Evolutionary conservation across 768 basidiomycete species (phyloP), one percentile per base, ranked within the genome.

Genomic region (Termitomyces sp.): DNA sequence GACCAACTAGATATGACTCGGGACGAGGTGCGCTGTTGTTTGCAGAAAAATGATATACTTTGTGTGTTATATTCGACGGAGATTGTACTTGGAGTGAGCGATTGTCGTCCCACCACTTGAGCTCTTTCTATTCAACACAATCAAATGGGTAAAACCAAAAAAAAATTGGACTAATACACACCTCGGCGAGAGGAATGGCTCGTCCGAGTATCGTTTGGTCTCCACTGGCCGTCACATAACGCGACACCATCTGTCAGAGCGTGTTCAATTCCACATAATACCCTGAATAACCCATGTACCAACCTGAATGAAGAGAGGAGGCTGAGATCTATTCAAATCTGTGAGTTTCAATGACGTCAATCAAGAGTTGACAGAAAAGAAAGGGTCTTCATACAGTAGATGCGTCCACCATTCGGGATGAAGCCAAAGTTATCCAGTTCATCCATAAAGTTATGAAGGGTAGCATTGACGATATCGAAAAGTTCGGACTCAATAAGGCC

Each of bases 361-460:
- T 18, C 27, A 31, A 61, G 37, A 54, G 49, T 34, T n/a, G 9
- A 46, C 20, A 42, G 7, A 1, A 52, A 27, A 11, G 44, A 24
- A 27, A 66, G 3, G 24, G 58, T 42, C 15, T 22, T 57, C 72
- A 51, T 65, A 88, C 88, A 97, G 67, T 97, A 97, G 53, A 90
- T 93, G 11, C 94, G 81, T 4, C 93, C 95, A 7, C 95, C 95
- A 66, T 97, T 98, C 1, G 95, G 95, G 61, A 98, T 88, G 75
- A 97, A 98, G 0, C 95, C 95, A 65, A 91, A 84, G 24, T 69
- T 68, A 42, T 89, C 84, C 47, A 98, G 76, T 68, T 96, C 88
- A 66, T 98, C 95, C 93, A 97, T 95, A 68, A 98, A 97, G 74
- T 97, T 96, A 62, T 91, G 85, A 36, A 97, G 75, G 0, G 93